Evolutionary conservation across 2,329 filamentous ascomycete genomes (phyloP).

Genomic region (Fusarium sp.): DNA sequence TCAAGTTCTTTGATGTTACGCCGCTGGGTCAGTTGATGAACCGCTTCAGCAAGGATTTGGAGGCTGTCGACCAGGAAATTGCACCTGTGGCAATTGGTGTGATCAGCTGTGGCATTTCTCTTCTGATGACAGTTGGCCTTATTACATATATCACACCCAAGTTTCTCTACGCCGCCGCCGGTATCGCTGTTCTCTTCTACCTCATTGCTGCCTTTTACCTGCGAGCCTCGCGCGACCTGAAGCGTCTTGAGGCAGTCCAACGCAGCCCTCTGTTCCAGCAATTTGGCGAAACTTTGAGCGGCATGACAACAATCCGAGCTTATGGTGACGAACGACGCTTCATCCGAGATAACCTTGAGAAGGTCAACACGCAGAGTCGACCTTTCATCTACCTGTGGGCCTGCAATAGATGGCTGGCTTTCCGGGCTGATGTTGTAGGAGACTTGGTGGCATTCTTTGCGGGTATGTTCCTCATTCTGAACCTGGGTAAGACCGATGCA

Average conservation of each 20-base stretch:
- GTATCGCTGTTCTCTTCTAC: constrained; percentile 88
- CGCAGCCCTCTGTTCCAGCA: constrained; percentile 97
- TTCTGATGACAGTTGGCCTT: constrained; percentile 88
- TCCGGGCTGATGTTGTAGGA: constrained; percentile 91
- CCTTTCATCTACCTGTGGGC: constrained; percentile 98
- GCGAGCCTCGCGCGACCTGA: constrained; percentile 92
- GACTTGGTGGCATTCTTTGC: constrained; percentile 95
- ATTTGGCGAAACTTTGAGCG: constrained; percentile 94
- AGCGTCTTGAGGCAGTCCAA: constrained; percentile 94
- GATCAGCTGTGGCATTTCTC: constrained; percentile 73
- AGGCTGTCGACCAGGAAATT: constrained; percentile 95
- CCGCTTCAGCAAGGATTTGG: constrained; percentile 97
- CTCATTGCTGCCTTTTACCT: constrained; percentile 91
- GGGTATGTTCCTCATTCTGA: constrained; percentile 89
- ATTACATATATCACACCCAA: constrained; percentile 92
- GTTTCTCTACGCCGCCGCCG: constrained; percentile 87
- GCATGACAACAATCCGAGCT: constrained; percentile 96
- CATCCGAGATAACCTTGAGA: constrained; percentile 88
- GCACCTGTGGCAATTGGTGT: constrained; percentile 89
- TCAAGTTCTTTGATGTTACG: constrained; percentile 98
- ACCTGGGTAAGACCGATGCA: constrained; percentile 86
- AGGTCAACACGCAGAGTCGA: constrained; percentile 91
- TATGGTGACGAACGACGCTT: constrained; percentile 96
- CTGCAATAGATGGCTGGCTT: constrained; percentile 95
- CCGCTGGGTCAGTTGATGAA: constrained; percentile 98